Evolutionary conservation across 2,329 filamentous ascomycete genomes (phyloP).

Genomic region (Huntiella moniliformis): DNA sequence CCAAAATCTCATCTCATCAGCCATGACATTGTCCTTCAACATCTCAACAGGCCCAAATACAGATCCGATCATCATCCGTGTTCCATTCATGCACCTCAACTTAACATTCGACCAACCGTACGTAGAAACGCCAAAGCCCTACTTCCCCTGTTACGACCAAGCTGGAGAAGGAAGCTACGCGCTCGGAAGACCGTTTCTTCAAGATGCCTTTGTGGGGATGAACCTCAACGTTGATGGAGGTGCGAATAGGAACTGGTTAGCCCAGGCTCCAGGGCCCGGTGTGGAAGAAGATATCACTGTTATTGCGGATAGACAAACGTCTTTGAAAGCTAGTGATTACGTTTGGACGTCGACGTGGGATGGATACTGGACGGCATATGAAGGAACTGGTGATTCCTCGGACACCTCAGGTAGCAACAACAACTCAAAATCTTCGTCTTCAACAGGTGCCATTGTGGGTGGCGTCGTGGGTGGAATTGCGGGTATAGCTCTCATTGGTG

Average conservation of each 20-base stretch:
- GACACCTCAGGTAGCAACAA: background rate
- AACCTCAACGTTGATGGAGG: background rate
- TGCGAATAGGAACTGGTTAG: background rate
- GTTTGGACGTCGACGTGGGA: background rate
- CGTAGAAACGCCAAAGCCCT: background rate
- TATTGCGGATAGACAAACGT: background rate
- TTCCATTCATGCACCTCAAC: background rate
- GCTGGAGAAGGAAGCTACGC: background rate
- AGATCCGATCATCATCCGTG: background rate
- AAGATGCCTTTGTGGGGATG: background rate
- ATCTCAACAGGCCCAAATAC: background rate
- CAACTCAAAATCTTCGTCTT: constrained; percentile 13
- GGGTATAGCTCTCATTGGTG: constrained; percentile 22
- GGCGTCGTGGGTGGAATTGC: constrained; percentile 18
- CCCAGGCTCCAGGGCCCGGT: background rate
- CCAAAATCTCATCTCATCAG: background rate
- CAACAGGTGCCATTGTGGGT: constrained; percentile 19
- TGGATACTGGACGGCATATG: background rate
- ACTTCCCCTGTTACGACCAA: background rate
- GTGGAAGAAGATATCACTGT: background rate
- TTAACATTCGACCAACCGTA: background rate
- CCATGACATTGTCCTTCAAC: background rate
- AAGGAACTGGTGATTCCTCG: background rate
- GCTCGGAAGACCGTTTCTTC: background rate
- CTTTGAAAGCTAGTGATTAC: background rate